A percentile compares a stretch with the other conserved stretches of the same genome.
These are phyloP conservation scores for Bryoerythrophyllum caledonicum DNA, from an alignment of 225 moss, liverwort and hornwort species.

Conservation along the genomic window DNA sequence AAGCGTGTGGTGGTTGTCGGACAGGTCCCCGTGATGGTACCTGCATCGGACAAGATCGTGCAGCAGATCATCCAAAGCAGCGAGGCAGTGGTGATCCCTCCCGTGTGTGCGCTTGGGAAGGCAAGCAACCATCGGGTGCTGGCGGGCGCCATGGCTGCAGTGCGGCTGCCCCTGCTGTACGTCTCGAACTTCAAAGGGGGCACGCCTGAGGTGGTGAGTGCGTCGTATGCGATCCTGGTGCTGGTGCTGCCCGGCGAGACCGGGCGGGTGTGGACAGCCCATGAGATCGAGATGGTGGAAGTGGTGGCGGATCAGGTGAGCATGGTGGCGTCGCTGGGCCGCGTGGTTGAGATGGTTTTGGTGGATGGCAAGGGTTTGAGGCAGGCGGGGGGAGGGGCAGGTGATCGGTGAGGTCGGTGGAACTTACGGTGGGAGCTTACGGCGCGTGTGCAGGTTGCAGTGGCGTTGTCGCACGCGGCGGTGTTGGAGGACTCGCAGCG, in stretches of 20 bases:
- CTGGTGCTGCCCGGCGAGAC: constrained; percentile 80
- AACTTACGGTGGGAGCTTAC: constrained; percentile 9
- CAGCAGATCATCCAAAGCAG: constrained; percentile 69
- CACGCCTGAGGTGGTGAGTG: constrained; percentile 78
- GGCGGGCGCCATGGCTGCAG: constrained; percentile 84
- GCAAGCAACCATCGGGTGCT: constrained; percentile 72
- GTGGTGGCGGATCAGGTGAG: constrained; percentile 95
- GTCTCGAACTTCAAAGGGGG: constrained; percentile 92
- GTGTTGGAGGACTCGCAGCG: constrained; percentile 92
- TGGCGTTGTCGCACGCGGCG: constrained; percentile 92
- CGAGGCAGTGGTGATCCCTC: constrained; percentile 63
- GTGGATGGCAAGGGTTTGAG: background rate
- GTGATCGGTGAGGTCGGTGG: background rate
- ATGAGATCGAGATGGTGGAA: constrained; percentile 91
- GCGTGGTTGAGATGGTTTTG: background rate
- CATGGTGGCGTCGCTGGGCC: background rate
- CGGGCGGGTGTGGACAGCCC: constrained; percentile 70
- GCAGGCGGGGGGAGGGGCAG: background rate
- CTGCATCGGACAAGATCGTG: constrained; percentile 71
- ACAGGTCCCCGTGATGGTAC: constrained; percentile 61
- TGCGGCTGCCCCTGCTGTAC: constrained; percentile 84
- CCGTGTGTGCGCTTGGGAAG: constrained; percentile 73
- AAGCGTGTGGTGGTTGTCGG: constrained; percentile 2
- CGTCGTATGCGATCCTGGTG: constrained; percentile 89
- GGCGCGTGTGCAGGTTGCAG: constrained; percentile 69